Conservation (phyloP, 148 eudicot species). For the Cornus kousa region DNA sequence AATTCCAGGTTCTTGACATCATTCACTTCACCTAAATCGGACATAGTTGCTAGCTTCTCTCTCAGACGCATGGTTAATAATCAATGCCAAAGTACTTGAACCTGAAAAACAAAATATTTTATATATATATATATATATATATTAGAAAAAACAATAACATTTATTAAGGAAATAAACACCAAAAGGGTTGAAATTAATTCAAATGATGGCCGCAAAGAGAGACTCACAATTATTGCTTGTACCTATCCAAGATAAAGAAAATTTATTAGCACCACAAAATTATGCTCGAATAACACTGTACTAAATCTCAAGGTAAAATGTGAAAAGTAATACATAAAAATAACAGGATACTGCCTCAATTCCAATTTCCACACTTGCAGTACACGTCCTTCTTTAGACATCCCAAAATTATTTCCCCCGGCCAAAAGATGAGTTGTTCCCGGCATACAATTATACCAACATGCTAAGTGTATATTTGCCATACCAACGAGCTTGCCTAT, state of each 20-base stretch:
- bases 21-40: constrained; percentile 19
- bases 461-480: no score
- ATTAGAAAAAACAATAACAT: not conserved
- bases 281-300: not conserved
- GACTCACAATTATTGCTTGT: not conserved
- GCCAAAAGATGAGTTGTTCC: not conserved
- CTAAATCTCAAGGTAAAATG: not conserved
- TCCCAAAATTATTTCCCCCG: not conserved
- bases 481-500: no score
- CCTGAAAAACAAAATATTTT: not conserved
- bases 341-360: not conserved
- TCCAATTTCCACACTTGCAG: no score
- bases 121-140: no score
- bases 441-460: no score
- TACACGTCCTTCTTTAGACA: not conserved
- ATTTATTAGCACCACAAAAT: not conserved
- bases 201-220: not conserved
- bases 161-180: not conserved
- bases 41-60: constrained; percentile 20
- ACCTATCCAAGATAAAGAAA: not conserved
- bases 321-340: not conserved
- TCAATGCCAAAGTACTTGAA: constrained; percentile 7
- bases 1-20: constrained; percentile 37
- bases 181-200: not conserved
- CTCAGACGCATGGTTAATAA: not conserved